Evolutionary conservation across 2,329 filamentous ascomycete species (phyloP), one percentile per base, ranked within the genome.

Genomic region (Huntiella bhutanensis): DNA sequence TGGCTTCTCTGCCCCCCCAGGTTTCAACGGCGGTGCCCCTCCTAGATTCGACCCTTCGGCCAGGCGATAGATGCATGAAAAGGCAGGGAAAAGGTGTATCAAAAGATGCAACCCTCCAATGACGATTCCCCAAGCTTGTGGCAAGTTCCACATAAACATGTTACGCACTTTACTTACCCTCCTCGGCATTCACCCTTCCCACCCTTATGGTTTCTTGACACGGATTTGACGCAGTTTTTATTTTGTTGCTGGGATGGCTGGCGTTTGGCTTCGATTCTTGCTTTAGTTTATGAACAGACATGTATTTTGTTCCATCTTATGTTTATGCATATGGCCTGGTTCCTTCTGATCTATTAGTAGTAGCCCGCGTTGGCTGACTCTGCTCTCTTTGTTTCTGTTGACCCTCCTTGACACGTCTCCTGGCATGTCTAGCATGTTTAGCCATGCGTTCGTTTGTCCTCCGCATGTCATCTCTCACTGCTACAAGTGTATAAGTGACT

Each of bases 11-110:
- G 65, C 66, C 41, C 67, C 70, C 38, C 66, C 68, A 33, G 69
- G 69, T 15, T 73, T 71, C 59, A 66, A 61, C 51, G 64, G 65
- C 54, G 73, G 73, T 51, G 63, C 63, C 33, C 73, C 77, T 43
- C 79, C 80, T 50, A 82, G 82, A 52, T 88, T 88, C 65, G 80
- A 85, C 63, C 77, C 76, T 51, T 77, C 81, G 49, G 76, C 77
- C 46, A 69, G 73, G 61, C 65, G 71, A 66, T 76, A 66, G 50
- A 41, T 33, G 10, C 10, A 42, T 34, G 32, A 46, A 36, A 43
- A 13, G 32, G 19, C 34, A 46, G 35, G 44, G 41, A 33, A 36
- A 37, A 28, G 43, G 28, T 37, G 40, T 10, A 28, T 28, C 22
- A 28, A 28, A 28, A 10, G 22, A 28, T 28, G 22, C 22, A 28